phyloP scores from a whole-genome alignment of 2,329 filamentous ascomycete species.

The Colletotrichum sp. region DNA sequence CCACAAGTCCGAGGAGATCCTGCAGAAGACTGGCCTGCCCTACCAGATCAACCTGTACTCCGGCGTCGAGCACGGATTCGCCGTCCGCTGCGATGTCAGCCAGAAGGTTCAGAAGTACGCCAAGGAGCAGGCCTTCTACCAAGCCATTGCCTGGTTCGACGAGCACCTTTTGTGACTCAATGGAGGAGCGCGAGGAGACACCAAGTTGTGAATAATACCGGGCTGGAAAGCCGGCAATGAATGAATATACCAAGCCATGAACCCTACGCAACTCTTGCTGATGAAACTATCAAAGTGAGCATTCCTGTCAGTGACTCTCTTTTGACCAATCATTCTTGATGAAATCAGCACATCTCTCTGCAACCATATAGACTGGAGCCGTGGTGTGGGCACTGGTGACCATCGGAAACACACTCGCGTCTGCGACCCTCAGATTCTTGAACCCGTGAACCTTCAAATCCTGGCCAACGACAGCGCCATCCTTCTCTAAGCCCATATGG shows the following conservation, averaged over 20 bases:
- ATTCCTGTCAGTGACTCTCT: background rate
- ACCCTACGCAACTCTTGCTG: background rate
- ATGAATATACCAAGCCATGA: background rate
- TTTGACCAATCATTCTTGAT: conserved; percentile 25
- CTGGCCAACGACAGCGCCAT: conserved; percentile 17
- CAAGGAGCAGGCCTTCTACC: conserved; percentile 81
- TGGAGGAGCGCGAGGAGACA: background rate
- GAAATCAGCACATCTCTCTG: conserved; percentile 34
- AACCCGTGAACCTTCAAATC: conserved; percentile 22
- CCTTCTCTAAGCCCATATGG: conserved; percentile 21
- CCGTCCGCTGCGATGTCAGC: conserved; percentile 68
- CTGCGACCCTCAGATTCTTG: conserved; percentile 23
- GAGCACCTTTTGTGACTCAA: conserved; percentile 51
- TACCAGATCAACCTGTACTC: conserved; percentile 83
- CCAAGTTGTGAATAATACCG: background rate
- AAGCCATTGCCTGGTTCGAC: conserved; percentile 81
- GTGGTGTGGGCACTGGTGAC: conserved; percentile 33
- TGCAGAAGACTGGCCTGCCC: conserved; percentile 59
- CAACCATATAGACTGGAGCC: conserved; percentile 33
- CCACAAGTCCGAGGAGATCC: conserved; percentile 68
- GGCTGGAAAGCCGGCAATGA: background rate
- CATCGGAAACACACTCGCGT: conserved; percentile 33
- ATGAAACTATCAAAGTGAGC: background rate
- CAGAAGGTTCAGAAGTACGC: conserved; percentile 67
- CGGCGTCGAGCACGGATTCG: conserved; percentile 76